Base-by-base conservation (phyloP, 2,329 filamentous ascomycete species). In the Myriosclerotinia curreyana region DNA sequence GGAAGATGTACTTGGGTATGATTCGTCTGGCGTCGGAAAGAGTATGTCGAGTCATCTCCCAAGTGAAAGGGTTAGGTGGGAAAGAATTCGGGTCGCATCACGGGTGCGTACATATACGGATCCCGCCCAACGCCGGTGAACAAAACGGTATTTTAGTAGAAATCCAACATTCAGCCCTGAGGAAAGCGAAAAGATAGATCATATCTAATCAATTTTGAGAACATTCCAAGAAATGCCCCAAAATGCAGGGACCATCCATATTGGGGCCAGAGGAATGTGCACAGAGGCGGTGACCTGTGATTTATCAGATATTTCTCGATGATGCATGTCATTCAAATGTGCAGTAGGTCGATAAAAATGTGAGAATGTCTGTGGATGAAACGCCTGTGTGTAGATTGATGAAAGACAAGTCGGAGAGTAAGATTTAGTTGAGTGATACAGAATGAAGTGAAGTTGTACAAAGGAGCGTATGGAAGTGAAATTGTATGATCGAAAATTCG, bases 181-280 rank as follows among this genome's bases (percentile, higher is more conserved):
- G 20, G 4, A 11, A 5, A 11, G 28, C 22, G 28, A 38, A 22
- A 36, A 34, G 40, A 34, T 22, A 48, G 14, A 48, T 48, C 42
- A 59, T 48, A 48, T 59, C 55, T 25, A 36, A 48, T 59, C 55
- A 20, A 14, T 48, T 20, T 36, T 38, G 28, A 59, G n/a, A 36
- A 15, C 22, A 8, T 46, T 58, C 20, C n/a, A 44, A 48, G 44
- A 48, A 59, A 22, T 38, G 11, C 17, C 15, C n/a, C n/a, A 5
- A 59, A 36, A 59, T 59, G 42, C 55, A 59, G 55, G 55, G 55
- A 48, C 55, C 42, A 36, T 59, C n/a, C 14, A 22, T 28, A 12
- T 31, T 58, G 12, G 20, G 28, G n/a, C 15, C 54, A 46, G 20
- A 46, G 22, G 14, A 36, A 9, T n/a, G 20, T 58, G 54, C 54